A percentile compares a stretch with the other conserved stretches of the same genome.
These are phyloP conservation scores for Trichoderma parareesei DNA, from an alignment of 495 filamentous ascomycete species.

Conservation along the genomic window DNA sequence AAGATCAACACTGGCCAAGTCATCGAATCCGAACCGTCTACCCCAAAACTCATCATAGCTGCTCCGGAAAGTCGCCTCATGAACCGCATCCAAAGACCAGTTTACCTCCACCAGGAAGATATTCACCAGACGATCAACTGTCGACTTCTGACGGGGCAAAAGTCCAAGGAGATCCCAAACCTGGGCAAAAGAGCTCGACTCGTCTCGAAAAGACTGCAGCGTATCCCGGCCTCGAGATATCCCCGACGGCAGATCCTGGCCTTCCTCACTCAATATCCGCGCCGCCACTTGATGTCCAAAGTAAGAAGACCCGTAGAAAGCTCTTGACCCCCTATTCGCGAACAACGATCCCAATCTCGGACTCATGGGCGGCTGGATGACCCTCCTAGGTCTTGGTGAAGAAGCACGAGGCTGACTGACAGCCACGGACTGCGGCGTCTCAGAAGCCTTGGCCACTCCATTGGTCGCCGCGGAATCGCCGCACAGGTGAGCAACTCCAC, in stretches of 20 bases:
- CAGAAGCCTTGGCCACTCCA: neutral
- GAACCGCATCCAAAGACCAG: slow-evolving; percentile 6
- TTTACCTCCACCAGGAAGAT: neutral
- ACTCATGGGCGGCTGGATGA: neutral
- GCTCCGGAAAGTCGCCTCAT: neutral
- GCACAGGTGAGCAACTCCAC: slow-evolving; percentile 3
- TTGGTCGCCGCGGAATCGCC: neutral
- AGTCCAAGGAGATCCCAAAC: slow-evolving; percentile 3
- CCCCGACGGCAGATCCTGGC: neutral
- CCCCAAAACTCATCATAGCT: slow-evolving; percentile 8
- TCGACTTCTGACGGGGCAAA: neutral
- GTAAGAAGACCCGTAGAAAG: slow-evolving; percentile 5
- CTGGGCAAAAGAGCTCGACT: slow-evolving; percentile 1
- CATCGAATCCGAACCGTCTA: slow-evolving; percentile 4
- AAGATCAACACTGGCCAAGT: slow-evolving; percentile 7
- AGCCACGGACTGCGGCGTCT: neutral
- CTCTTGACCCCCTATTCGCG: neutral
- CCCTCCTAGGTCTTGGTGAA: neutral
- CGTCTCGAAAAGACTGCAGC: neutral
- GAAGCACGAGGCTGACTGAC: neutral
- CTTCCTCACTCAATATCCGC: neutral
- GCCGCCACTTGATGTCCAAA: slow-evolving; percentile 1
- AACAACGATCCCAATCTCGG: neutral
- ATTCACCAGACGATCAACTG: slow-evolving; percentile 1
- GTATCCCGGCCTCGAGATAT: slow-evolving; percentile 3